Evolutionary conservation across 129 eudicot genomes (phyloP), one percentile per base, ranked within the genome.

Genomic region (Saussurea involucrata): DNA sequence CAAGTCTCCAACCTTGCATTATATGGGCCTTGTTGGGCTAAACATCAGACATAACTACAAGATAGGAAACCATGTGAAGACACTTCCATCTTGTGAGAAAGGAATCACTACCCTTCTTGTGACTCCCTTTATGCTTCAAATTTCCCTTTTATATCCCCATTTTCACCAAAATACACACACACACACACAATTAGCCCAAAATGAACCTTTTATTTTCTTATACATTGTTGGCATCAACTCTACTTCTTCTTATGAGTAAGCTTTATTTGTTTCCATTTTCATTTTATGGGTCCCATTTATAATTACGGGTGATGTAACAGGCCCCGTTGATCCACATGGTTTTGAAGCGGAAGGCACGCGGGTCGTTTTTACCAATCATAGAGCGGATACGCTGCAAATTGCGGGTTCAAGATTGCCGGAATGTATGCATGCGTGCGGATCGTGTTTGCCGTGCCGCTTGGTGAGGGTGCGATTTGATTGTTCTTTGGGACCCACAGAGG

Each of bases 321-420:
- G 73, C 27, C 61, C 25, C 6, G 57, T 69, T 29, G 58, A 81
- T 68, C 24, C n/a, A 68, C 29, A 13, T 13, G 76, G 69, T 68
- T 22, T 61, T 60, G 24, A 34, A 74, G 69, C 10, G 13, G 55
- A 71, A 78, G 77, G 36, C 24, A 25, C 57, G 0, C 28, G 57
- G 71, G 57, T 1, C 10, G 77, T 27, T 40, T 28, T 63, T 13
- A 40, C 72, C 27, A 68, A 75, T 28, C 66, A 60, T 4, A 58
- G 65, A 68, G 72, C 58, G 8, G 94, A 85, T 20, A 76, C 95
- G 20, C 73, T 89, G 15, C 92, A 82, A 67, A 64, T 91, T 2
- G 93, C 97, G 17, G 98, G 98, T 71, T 91, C 98, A 34, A 83
- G 84, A 66, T 75, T 89, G 76, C 97, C 98, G 17, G 94, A 95